Base-by-base conservation (phyloP, 768 basidiomycete genomes). In the Gyrodon lividus region DNA sequence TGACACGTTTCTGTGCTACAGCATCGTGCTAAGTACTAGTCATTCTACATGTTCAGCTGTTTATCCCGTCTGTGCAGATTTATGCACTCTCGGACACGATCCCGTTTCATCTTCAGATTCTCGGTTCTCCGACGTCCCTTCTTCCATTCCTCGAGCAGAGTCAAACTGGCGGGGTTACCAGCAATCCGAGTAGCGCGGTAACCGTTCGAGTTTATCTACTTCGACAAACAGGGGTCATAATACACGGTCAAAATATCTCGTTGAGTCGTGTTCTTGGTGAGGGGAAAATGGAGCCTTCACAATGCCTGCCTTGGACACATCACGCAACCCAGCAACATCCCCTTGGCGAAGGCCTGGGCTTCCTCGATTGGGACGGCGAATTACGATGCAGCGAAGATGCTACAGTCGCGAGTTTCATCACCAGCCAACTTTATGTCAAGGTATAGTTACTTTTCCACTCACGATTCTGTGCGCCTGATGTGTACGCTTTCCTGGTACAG, bases 91-190 rank as follows among this genome's bases (percentile, higher is more conserved):
- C 70, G 10, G 82, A 86, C 54, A 72, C 69, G 14, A 83, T 87
- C 7, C 83, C 84, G 7, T 82, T 87, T 64, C 82, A 86, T 58
- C 60, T 88, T 14, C 86, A 87, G 55, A 70, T 87, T 31, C 72
- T 73, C 24, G 83, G 77, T 8, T 70, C 71, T 17, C 55, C 73
- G 1, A 58, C 69, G 19, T 77, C 80, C 1, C 70, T 86, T 7
- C 68, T 66, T 19, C 73, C 76, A 16, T 75, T 84, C 57, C 61
- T 83, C 52, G 54, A 59, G 28, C 59, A 65, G 30, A 53, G 56
- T 7, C 45, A 33, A 26, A 52, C 31, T 17, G 50, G 37, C 31
- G 48, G 50, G 22, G 30, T 31, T 22, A 46, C 34, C 20, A 22
- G 43, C 4, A 46, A 55, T 39, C 22, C 37, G 14, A 51, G 33